Percentiles rank a stretch among this genome's conserved stretches.
phyloP scores from a whole-genome alignment of 2,329 filamentous ascomycete species.

The Microcyclosporella mali region DNA sequence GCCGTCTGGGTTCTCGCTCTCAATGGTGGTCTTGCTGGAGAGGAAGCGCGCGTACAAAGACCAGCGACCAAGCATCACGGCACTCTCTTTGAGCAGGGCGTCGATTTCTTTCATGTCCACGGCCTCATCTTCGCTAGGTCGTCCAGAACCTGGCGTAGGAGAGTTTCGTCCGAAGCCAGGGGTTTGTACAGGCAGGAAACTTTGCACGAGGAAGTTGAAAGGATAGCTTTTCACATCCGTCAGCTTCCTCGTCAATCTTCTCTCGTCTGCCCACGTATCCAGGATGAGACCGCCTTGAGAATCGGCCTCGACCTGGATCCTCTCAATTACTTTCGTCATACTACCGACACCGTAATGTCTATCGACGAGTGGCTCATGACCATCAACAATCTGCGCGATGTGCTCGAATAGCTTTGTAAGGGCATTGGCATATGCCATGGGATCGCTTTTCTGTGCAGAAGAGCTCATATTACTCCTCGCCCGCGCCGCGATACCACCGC shows the following conservation, averaged over 20 bases:
- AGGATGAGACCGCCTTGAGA: slow-evolving; percentile 93
- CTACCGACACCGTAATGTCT: slow-evolving; percentile 86
- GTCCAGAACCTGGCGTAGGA: slow-evolving; percentile 56
- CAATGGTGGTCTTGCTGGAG: slow-evolving; percentile 65
- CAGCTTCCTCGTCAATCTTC: slow-evolving; percentile 73
- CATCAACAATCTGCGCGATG: slow-evolving; percentile 92
- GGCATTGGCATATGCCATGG: slow-evolving; percentile 85
- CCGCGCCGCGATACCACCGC: slow-evolving; percentile 80
- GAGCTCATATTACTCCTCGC: slow-evolving; percentile 70
- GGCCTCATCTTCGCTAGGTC: slow-evolving; percentile 76
- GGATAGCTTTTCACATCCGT: slow-evolving; percentile 97
- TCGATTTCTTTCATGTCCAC: slow-evolving; percentile 98
- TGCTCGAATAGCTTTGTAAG: slow-evolving; percentile 93
- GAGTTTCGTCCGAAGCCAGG: slow-evolving; percentile 64
- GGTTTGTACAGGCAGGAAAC: slow-evolving; percentile 70
- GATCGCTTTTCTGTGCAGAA: slow-evolving; percentile 60
- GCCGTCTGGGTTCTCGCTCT: slow-evolving; percentile 16
- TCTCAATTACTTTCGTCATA: slow-evolving; percentile 91
- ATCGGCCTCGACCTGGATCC: slow-evolving; percentile 88
- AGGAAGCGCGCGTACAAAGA: slow-evolving; percentile 87
- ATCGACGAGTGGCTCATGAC: slow-evolving; percentile 84
- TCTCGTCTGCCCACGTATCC: slow-evolving; percentile 91
- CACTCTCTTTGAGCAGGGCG: slow-evolving; percentile 76
- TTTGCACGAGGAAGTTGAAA: slow-evolving; percentile 94
- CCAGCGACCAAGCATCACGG: slow-evolving; percentile 89